phyloP scores from a whole-genome alignment of 306 rosid species.

The Alnus rubra region DNA sequence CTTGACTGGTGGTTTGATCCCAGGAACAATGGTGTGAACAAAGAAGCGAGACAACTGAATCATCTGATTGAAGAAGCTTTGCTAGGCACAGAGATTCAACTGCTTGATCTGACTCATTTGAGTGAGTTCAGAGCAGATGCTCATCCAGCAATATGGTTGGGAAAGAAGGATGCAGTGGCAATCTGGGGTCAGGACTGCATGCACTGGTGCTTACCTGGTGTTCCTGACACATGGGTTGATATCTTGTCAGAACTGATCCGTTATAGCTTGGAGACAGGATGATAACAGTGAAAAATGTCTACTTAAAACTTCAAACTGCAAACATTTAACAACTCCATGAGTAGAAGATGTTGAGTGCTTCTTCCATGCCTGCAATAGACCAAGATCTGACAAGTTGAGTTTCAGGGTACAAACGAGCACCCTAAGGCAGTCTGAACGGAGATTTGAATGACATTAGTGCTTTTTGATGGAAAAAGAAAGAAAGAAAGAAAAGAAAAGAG shows the following conservation, averaged over 20 bases:
- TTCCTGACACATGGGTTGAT: slow-evolving; percentile 92
- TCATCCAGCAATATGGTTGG: slow-evolving; percentile 89
- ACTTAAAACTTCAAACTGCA: slow-evolving; percentile 11
- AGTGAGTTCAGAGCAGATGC: slow-evolving; percentile 92
- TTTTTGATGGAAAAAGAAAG: slow-evolving; percentile 21
- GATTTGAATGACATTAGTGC: slow-evolving; percentile 4
- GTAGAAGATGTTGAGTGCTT: neutral
- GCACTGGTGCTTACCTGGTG: slow-evolving; percentile 96
- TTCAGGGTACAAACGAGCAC: slow-evolving; percentile 15
- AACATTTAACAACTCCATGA: slow-evolving; percentile 14
- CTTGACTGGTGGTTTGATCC: slow-evolving; percentile 87
- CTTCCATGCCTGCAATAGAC: slow-evolving; percentile 19
- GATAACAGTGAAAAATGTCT: slow-evolving; percentile 10
- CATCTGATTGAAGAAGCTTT: slow-evolving; percentile 54
- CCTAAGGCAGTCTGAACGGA: neutral
- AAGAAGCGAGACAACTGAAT: slow-evolving; percentile 74
- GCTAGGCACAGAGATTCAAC: slow-evolving; percentile 50
- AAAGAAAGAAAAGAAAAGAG: slow-evolving; percentile 23
- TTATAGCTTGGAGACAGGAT: slow-evolving; percentile 31
- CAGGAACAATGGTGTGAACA: slow-evolving; percentile 78
- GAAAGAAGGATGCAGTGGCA: slow-evolving; percentile 79
- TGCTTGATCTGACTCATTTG: slow-evolving; percentile 66
- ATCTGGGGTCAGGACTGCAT: slow-evolving; percentile 93
- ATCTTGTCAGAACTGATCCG: slow-evolving; percentile 57
- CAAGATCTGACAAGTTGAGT: slow-evolving; percentile 16